Percentiles rank a stretch among this genome's conserved stretches.
These are phyloP conservation scores for Neofusicoccum cordaticola DNA, from an alignment of 2,329 filamentous ascomycete species.

Conservation along the genomic window DNA sequence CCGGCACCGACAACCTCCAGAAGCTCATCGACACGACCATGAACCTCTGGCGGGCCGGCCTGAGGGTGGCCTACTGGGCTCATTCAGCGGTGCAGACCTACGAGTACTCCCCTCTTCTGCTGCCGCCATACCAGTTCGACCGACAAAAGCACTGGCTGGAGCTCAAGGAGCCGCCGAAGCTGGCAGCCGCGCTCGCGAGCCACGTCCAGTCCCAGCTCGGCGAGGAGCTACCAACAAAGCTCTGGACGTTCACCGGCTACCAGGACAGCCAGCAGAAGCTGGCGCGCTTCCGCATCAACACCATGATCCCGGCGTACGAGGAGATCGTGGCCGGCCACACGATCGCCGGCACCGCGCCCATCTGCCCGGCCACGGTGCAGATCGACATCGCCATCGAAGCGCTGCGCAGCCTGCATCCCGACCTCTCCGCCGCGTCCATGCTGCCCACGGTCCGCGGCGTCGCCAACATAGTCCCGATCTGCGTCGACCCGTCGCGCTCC, in stretches of 20 bases:
- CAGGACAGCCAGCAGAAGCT: neutral
- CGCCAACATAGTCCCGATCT: neutral
- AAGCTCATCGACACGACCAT: neutral
- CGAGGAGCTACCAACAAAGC: neutral
- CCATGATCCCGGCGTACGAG: neutral
- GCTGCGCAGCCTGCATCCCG: neutral
- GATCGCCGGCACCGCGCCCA: constrained; percentile 16
- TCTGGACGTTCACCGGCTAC: constrained; percentile 17
- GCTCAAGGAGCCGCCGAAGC: neutral
- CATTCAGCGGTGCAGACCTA: neutral
- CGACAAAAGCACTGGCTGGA: constrained; percentile 11
- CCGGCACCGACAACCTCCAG: neutral
- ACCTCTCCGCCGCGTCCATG: neutral
- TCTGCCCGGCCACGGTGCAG: neutral
- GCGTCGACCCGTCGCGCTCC: neutral
- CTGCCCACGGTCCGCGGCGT: neutral
- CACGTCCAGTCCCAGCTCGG: too few relatives aligned
- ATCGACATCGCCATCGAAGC: neutral
- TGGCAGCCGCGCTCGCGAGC: too few relatives aligned
- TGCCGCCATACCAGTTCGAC: constrained; percentile 19
- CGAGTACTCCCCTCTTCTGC: neutral
- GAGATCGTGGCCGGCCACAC: neutral
- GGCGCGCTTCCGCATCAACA: constrained; percentile 1
- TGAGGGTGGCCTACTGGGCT: neutral
- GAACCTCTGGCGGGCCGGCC: neutral